Evolutionary conservation across 768 basidiomycete species (phyloP).

Genomic region (Collybiopsis confluens): DNA sequence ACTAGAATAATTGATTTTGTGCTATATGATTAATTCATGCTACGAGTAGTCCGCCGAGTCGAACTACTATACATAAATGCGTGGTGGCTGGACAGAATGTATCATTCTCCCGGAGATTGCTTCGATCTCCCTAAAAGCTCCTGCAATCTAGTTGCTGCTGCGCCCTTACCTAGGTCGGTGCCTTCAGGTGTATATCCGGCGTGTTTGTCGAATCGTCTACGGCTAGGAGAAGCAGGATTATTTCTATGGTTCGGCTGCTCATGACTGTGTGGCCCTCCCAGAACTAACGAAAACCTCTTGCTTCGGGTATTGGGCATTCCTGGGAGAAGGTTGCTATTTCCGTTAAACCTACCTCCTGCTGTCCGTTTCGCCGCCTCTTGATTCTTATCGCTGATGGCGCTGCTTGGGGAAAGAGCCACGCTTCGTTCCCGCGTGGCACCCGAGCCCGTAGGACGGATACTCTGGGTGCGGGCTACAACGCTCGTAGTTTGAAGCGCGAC

Average conservation of each 20-base stretch:
- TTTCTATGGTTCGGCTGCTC: neutral
- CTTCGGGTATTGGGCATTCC: conserved; percentile 16
- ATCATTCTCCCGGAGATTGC: neutral
- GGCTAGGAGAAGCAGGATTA: conserved; percentile 17
- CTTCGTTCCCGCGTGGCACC: conserved; percentile 13
- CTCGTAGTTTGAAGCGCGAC: conserved; percentile 69
- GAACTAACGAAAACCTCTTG: conserved; percentile 58
- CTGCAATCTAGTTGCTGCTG: conserved; percentile 50
- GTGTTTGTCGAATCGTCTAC: conserved; percentile 14
- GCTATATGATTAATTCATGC: too few species aligned
- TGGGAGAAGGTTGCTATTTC: neutral
- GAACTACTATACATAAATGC: too few species aligned
- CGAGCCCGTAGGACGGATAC: conserved; percentile 2
- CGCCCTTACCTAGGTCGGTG: conserved; percentile 33
- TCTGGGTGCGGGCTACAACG: conserved; percentile 55
- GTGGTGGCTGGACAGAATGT: too few species aligned
- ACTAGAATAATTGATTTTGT: too few species aligned
- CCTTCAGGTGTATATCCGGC: conserved; percentile 15
- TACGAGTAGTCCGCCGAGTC: too few species aligned
- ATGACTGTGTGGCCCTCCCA: conserved; percentile 30
- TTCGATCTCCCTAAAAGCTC: conserved; percentile 41
- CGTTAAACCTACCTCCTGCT: neutral
- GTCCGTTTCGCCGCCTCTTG: neutral
- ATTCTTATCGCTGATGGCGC: neutral
- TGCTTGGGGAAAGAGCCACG: conserved; percentile 24